These are phyloP conservation scores for Nakaseomyces bracarensis DNA, from an alignment of 1,139 yeast species.

Conservation along the genomic window DNA sequence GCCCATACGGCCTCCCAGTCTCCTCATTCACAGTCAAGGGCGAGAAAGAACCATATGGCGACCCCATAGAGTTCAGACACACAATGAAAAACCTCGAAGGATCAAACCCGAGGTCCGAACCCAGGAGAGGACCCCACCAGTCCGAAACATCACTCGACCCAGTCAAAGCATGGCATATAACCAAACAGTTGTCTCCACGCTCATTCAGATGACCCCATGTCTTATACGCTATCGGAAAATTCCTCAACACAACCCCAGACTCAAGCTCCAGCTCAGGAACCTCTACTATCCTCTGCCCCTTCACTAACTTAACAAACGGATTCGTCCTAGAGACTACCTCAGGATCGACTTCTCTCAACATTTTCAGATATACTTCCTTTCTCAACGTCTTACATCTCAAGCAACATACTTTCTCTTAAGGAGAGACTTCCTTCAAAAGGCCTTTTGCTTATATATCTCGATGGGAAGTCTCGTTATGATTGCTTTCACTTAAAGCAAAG, in stretches of 20 bases:
- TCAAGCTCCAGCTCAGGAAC: slow-evolving; percentile 73
- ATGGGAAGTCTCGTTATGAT: background rate
- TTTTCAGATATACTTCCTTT: slow-evolving; percentile 8
- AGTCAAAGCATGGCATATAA: slow-evolving; percentile 90
- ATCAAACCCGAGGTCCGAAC: slow-evolving; percentile 81
- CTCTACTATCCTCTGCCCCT: slow-evolving; percentile 72
- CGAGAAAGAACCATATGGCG: slow-evolving; percentile 94
- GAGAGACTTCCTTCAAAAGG: background rate
- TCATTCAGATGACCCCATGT: slow-evolving; percentile 84
- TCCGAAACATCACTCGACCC: slow-evolving; percentile 93
- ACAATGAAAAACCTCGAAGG: slow-evolving; percentile 77
- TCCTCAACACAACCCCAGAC: slow-evolving; percentile 63
- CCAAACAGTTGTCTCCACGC: slow-evolving; percentile 61
- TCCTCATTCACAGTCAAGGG: slow-evolving; percentile 71
- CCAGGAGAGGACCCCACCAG: slow-evolving; percentile 98
- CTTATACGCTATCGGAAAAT: slow-evolving; percentile 90
- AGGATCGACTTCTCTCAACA: slow-evolving; percentile 23
- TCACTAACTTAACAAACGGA: slow-evolving; percentile 64
- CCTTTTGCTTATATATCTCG: background rate
- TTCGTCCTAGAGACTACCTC: slow-evolving; percentile 35
- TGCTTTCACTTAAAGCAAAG: background rate
- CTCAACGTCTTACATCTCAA: slow-evolving; percentile 1
- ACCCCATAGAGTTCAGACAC: slow-evolving; percentile 84
- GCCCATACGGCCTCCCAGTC: slow-evolving; percentile 76
- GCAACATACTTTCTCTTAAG: background rate